These are phyloP conservation scores for Wickerhamiella slavikovae DNA, from an alignment of 805 yeast genomes.

Conservation along the genomic window DNA sequence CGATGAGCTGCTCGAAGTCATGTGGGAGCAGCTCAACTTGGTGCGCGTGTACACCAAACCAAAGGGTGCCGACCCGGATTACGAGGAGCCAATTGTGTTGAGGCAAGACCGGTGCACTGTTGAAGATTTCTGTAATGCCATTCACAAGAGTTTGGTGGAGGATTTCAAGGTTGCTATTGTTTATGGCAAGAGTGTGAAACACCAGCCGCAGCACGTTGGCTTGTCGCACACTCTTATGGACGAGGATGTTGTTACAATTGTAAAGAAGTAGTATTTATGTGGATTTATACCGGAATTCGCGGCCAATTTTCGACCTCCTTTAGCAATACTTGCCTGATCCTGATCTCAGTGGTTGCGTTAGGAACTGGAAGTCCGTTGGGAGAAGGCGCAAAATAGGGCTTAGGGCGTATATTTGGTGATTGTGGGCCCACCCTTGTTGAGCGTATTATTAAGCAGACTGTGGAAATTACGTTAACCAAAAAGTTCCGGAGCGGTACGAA, in stretches of 20 bases:
- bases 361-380: too few species aligned
- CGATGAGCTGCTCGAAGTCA: constrained; percentile 78
- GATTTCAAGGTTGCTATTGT: constrained; percentile 89
- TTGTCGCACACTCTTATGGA: constrained; percentile 66
- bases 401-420: too few species aligned
- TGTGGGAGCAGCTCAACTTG: constrained; percentile 85
- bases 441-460: too few species aligned
- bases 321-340: neutral
- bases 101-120: constrained; percentile 66
- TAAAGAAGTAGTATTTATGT: constrained; percentile 25
- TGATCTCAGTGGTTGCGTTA: neutral
- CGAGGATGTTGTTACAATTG: constrained; percentile 91
- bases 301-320: neutral
- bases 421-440: too few species aligned
- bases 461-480: too few species aligned
- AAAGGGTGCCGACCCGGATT: constrained; percentile 85
- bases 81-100: constrained; percentile 82
- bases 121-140: constrained; percentile 89
- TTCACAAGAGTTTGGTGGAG: constrained; percentile 83
- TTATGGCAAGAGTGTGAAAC: constrained; percentile 77
- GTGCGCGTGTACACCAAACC: constrained; percentile 97
- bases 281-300: too few species aligned
- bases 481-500: too few species aligned
- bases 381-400: too few species aligned
- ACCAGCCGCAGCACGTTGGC: constrained; percentile 94